These are phyloP conservation scores for Silene latifolia DNA, from an alignment of 148 eudicot genomes.

Conservation along the genomic window DNA sequence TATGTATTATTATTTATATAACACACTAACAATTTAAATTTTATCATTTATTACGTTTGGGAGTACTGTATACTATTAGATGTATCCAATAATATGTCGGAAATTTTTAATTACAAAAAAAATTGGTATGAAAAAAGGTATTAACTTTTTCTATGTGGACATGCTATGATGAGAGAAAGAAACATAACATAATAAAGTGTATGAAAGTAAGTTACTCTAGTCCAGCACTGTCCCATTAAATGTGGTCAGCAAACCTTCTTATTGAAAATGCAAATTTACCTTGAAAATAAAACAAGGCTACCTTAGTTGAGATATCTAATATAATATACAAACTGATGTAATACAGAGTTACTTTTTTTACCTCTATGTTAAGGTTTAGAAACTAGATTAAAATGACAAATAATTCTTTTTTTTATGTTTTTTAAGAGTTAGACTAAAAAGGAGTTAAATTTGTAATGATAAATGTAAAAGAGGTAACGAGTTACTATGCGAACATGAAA, in stretches of 20 bases:
- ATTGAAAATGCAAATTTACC: background rate
- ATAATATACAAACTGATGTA: background rate
- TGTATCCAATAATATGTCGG: too few species aligned
- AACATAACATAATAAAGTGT: background rate
- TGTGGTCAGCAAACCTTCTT: conserved; percentile 26
- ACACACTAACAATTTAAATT: too few species aligned
- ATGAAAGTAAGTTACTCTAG: conserved; percentile 30
- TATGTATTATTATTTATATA: too few species aligned
- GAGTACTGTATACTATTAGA: too few species aligned
- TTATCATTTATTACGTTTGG: too few species aligned
- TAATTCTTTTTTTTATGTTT: too few species aligned
- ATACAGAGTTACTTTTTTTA: too few species aligned
- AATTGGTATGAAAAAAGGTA: background rate
- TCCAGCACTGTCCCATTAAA: conserved; percentile 63
- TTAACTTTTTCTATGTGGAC: background rate
- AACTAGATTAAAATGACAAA: too few species aligned
- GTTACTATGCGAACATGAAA: background rate
- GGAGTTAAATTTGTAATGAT: background rate
- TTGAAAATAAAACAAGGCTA: background rate
- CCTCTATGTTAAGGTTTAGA: too few species aligned
- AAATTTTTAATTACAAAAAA: background rate
- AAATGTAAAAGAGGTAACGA: background rate
- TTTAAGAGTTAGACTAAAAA: background rate
- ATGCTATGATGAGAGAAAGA: background rate
- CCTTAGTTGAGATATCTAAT: background rate